Evolutionary conservation across 73 alveolate genomes (phyloP).

Genomic region (Paramecium caudatum): DNA sequence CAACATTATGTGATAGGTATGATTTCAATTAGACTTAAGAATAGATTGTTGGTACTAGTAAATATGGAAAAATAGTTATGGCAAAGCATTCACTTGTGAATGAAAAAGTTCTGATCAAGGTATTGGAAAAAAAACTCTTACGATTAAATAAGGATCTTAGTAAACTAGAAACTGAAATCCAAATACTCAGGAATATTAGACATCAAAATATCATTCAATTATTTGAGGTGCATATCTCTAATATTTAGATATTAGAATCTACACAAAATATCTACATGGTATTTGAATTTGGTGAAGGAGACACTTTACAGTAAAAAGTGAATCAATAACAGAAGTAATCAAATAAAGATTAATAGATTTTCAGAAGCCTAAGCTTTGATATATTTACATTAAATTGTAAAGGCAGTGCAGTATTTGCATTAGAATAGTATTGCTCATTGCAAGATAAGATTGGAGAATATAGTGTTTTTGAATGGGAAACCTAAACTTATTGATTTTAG

Average conservation of each 20-base stretch:
- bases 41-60: constrained; percentile 2
- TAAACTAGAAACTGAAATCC: constrained; percentile 17
- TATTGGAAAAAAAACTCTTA: neutral
- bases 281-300: constrained; percentile 23
- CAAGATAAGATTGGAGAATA: neutral
- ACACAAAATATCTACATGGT: neutral
- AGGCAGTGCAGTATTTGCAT: constrained; percentile 1
- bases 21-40: neutral
- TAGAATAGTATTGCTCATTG: neutral
- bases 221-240: neutral
- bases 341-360: neutral
- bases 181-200: neutral
- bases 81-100: neutral
- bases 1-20: constrained; percentile 35
- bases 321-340: neutral
- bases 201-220: neutral
- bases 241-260: constrained; percentile 4
- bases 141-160: neutral
- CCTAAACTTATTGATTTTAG: constrained; percentile 39
- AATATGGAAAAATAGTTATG: constrained; percentile 1
- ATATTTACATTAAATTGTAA: neutral
- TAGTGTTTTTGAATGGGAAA: neutral
- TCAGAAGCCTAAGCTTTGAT: constrained; percentile 9
- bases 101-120: constrained; percentile 16
- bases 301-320: neutral